Conservation (phyloP, 768 basidiomycete species). For the Kwoniella shandongensis region DNA sequence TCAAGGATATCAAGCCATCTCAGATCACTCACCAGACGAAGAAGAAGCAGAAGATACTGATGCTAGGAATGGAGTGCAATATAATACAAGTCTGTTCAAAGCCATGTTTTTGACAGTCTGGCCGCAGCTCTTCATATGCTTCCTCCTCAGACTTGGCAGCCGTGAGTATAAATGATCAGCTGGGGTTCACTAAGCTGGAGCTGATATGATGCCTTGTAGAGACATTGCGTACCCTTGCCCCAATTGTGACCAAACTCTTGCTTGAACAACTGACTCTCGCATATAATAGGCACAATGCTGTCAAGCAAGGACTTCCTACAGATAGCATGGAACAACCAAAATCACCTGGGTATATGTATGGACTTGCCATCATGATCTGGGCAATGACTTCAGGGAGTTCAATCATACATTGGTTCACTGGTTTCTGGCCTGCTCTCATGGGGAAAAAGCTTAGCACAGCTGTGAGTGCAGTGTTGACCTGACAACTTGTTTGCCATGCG, state of each 20-base stretch:
- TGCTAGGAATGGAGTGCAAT: slow-evolving; percentile 31
- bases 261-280: no score
- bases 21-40: slow-evolving; percentile 1
- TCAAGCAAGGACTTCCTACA: no score
- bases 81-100: slow-evolving; percentile 36
- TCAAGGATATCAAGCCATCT: no score
- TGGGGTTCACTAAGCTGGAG: no score
- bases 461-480: not conserved
- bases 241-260: no score
- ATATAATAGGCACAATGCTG: no score
- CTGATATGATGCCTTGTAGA: no score
- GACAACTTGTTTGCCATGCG: not conserved
- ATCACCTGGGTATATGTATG: slow-evolving; percentile 51
- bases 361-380: slow-evolving; percentile 62
- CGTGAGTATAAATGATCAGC: not conserved
- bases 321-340: no score
- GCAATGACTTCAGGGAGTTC: slow-evolving; percentile 2
- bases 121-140: not conserved
- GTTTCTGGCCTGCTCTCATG: slow-evolving; percentile 4
- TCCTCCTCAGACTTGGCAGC: no score
- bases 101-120: slow-evolving; percentile 28
- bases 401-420: slow-evolving; percentile 1
- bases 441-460: slow-evolving; percentile 7
- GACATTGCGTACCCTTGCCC: no score
- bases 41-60: slow-evolving; percentile 5